These are phyloP conservation scores for Mortierella hygrophila DNA, from an alignment of 192 early-diverging fungal species.

Conservation along the genomic window DNA sequence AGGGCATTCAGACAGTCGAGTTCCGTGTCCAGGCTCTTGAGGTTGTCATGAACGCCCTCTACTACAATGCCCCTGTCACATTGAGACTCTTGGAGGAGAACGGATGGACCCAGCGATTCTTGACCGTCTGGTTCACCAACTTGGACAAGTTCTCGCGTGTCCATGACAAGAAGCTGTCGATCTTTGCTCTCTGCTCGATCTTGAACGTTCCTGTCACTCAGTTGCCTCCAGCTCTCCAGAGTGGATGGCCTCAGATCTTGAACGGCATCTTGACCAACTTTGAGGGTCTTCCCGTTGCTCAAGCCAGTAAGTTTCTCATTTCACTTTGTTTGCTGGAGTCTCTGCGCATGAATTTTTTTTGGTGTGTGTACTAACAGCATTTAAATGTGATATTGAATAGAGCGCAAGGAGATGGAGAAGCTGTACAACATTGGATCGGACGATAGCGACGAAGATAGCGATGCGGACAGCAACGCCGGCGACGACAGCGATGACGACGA, in stretches of 20 bases:
- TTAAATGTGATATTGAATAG: slow-evolving; percentile 6
- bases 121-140: slow-evolving; percentile 82
- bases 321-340: not conserved
- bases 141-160: slow-evolving; percentile 86
- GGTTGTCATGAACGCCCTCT: slow-evolving; percentile 86
- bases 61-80: slow-evolving; percentile 88
- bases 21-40: slow-evolving; percentile 86
- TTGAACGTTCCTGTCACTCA: slow-evolving; percentile 77
- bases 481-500: slow-evolving; percentile 65
- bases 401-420: slow-evolving; percentile 51
- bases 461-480: slow-evolving; percentile 58
- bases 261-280: slow-evolving; percentile 79
- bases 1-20: slow-evolving; percentile 71
- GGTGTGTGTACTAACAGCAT: not conserved
- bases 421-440: slow-evolving; percentile 45
- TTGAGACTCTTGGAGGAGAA: slow-evolving; percentile 84
- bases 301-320: slow-evolving; percentile 61
- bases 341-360: not conserved
- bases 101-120: slow-evolving; percentile 81
- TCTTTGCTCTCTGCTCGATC: slow-evolving; percentile 82
- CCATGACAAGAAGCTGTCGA: slow-evolving; percentile 95
- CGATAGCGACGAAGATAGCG: slow-evolving; percentile 8
- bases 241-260: slow-evolving; percentile 81
- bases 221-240: slow-evolving; percentile 79
- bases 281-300: slow-evolving; percentile 79